These are phyloP conservation scores for Borovskyia barvae DNA, from an alignment of 208 protist genomes.

Conservation along the genomic window DNA sequence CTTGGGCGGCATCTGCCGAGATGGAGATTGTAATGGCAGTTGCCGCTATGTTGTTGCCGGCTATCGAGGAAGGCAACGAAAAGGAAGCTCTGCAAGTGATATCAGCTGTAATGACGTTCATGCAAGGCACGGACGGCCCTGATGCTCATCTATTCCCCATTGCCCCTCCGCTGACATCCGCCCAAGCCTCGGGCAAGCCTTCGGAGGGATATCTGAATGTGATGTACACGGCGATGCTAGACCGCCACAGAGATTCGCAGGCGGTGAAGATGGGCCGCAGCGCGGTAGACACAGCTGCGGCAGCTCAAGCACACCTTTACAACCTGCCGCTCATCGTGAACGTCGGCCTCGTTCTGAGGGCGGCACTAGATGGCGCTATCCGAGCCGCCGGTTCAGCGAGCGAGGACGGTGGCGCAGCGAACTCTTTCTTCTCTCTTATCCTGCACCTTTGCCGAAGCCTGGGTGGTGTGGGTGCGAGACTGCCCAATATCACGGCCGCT, in stretches of 20 bases:
- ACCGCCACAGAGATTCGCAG: neutral
- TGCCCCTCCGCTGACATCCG: too few relatives aligned
- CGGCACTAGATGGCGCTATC: conserved; percentile 9
- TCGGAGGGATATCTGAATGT: conserved; percentile 20
- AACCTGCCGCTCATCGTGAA: conserved; percentile 1
- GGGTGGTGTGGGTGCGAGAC: conserved; percentile 18
- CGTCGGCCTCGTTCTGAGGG: conserved; percentile 9
- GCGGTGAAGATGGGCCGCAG: conserved; percentile 12
- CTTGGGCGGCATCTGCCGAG: neutral
- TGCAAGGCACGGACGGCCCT: conserved; percentile 17
- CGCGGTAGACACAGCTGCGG: conserved; percentile 7
- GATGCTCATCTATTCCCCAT: too few relatives aligned
- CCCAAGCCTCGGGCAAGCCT: conserved; percentile 17
- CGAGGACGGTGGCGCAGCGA: neutral
- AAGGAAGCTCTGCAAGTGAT: conserved; percentile 4
- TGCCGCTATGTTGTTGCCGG: conserved; percentile 21
- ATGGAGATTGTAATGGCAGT: conserved; percentile 19
- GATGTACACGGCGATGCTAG: conserved; percentile 18
- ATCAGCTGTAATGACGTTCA: conserved; percentile 14
- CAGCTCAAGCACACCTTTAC: conserved; percentile 7
- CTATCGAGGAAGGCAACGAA: neutral
- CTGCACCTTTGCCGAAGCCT: conserved; percentile 31
- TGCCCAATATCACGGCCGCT: conserved; percentile 20
- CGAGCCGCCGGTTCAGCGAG: neutral
- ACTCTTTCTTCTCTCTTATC: too few relatives aligned